Percentiles rank a stretch among this genome's conserved stretches.
These are phyloP conservation scores for Talaromyces adpressus DNA, from an alignment of 495 filamentous ascomycete species.

Conservation along the genomic window DNA sequence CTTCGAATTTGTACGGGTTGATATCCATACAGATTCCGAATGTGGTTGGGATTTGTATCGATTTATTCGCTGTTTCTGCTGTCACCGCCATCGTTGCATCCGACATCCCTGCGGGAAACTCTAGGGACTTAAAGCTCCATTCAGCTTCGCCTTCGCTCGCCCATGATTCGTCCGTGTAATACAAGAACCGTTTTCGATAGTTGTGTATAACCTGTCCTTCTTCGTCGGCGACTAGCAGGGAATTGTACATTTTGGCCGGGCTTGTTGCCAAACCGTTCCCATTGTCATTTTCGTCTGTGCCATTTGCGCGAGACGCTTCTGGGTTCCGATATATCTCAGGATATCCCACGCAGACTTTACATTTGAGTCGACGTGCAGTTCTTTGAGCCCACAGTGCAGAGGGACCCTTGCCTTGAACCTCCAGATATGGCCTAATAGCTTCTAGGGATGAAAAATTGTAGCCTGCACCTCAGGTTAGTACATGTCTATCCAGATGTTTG, in stretches of 20 bases:
- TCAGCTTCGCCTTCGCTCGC: constrained; percentile 65
- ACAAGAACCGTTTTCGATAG: constrained; percentile 87
- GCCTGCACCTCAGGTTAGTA: constrained; percentile 38
- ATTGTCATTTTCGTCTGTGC: background rate
- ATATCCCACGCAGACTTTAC: constrained; percentile 84
- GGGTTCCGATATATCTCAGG: constrained; percentile 52
- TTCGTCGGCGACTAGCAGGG: constrained; percentile 69
- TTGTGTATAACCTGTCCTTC: constrained; percentile 66
- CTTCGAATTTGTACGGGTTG: constrained; percentile 68
- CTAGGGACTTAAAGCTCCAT: constrained; percentile 36
- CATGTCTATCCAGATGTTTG: background rate
- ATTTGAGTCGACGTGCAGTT: constrained; percentile 63
- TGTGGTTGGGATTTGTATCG: constrained; percentile 45
- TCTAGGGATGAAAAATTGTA: constrained; percentile 84
- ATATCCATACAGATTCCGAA: constrained; percentile 84
- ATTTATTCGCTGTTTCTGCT: background rate
- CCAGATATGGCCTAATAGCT: constrained; percentile 74
- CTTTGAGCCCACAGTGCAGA: constrained; percentile 74
- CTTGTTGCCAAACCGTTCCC: background rate
- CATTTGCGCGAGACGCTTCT: background rate
- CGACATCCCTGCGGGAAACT: constrained; percentile 14
- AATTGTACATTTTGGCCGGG: constrained; percentile 64
- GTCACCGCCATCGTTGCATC: background rate
- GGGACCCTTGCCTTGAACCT: constrained; percentile 64
- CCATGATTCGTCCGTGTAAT: constrained; percentile 90